A percentile compares a stretch with the other conserved stretches of the same genome.
Evolutionary conservation across 306 rosid species (phyloP).

Genomic region (Sesbania bispinosa): DNA sequence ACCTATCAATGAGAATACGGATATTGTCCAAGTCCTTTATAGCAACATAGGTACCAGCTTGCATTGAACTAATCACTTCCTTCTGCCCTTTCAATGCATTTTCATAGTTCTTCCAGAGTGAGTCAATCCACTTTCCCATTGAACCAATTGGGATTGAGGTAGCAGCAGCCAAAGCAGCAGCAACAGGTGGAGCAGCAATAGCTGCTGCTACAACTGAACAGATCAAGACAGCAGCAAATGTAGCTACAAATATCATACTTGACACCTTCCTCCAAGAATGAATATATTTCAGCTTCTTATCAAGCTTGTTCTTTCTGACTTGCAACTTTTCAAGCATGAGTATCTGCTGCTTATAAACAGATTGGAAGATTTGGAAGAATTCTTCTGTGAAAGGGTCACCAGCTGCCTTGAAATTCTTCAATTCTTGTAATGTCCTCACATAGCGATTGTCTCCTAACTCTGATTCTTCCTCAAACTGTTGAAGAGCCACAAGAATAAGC

Average conservation of each 20-base stretch:
- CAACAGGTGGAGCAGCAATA: conserved; percentile 85
- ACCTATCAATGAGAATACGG: conserved; percentile 53
- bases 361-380: conserved; percentile 73
- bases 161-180: conserved; percentile 86
- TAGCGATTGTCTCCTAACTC: conserved; percentile 38
- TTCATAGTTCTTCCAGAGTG: conserved; percentile 82
- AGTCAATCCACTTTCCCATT: conserved; percentile 95
- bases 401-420: conserved; percentile 68
- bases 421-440: conserved; percentile 52
- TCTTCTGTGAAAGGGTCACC: conserved; percentile 88
- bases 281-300: conserved; percentile 66
- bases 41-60: conserved; percentile 82
- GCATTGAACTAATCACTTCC: conserved; percentile 81
- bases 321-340: conserved; percentile 76
- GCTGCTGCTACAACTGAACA: conserved; percentile 98
- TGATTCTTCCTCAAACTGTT: conserved; percentile 71
- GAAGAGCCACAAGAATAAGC: conserved; percentile 75
- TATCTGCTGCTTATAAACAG: conserved; percentile 63
- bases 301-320: conserved; percentile 61
- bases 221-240: conserved; percentile 78
- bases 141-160: conserved; percentile 75
- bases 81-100: conserved; percentile 77
- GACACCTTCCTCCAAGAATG: conserved; percentile 86
- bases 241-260: conserved; percentile 72
- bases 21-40: conserved; percentile 88